These are phyloP conservation scores for Mrakia frigida DNA, from an alignment of 768 basidiomycete genomes.

Conservation along the genomic window DNA sequence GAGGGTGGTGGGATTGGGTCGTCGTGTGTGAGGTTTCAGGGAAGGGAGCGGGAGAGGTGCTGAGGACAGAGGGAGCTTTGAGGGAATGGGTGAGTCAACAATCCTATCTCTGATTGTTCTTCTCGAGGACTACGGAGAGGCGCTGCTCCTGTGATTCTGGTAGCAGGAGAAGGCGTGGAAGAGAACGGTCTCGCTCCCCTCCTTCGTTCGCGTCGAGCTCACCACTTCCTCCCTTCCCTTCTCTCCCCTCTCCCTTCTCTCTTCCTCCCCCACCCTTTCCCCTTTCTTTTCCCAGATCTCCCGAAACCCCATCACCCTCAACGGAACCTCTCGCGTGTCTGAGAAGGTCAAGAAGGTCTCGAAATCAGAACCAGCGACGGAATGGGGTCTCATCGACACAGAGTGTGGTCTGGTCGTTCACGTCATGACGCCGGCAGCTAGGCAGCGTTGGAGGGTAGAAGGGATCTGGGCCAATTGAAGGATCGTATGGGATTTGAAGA, in stretches of 20 bases:
- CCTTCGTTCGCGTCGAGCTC: not conserved
- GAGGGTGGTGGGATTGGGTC: constrained; percentile 32
- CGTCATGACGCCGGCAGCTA: constrained; percentile 22
- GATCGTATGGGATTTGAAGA: not conserved
- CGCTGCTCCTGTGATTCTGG: not conserved
- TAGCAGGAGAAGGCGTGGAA: not conserved
- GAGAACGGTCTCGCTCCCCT: not conserved
- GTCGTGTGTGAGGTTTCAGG: constrained; percentile 23
- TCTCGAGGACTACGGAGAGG: too few species aligned
- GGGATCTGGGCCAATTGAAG: not conserved
- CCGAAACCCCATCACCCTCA: constrained; percentile 18
- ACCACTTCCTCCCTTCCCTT: not conserved
- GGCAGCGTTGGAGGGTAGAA: not conserved
- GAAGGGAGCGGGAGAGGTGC: constrained; percentile 18
- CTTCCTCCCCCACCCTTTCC: not conserved
- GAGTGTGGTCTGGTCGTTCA: constrained; percentile 20
- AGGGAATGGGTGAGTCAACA: constrained; percentile 25
- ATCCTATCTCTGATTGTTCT: not conserved
- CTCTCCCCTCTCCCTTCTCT: not conserved
- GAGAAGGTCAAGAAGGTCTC: not conserved
- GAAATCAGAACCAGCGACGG: constrained; percentile 8
- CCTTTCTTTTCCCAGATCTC: not conserved
- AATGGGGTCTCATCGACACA: constrained; percentile 27
- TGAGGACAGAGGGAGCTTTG: constrained; percentile 8
- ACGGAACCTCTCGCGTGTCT: constrained; percentile 16